These are phyloP conservation scores for Coniochaeta pulveracea DNA, from an alignment of 2,329 filamentous ascomycete genomes.

Conservation along the genomic window DNA sequence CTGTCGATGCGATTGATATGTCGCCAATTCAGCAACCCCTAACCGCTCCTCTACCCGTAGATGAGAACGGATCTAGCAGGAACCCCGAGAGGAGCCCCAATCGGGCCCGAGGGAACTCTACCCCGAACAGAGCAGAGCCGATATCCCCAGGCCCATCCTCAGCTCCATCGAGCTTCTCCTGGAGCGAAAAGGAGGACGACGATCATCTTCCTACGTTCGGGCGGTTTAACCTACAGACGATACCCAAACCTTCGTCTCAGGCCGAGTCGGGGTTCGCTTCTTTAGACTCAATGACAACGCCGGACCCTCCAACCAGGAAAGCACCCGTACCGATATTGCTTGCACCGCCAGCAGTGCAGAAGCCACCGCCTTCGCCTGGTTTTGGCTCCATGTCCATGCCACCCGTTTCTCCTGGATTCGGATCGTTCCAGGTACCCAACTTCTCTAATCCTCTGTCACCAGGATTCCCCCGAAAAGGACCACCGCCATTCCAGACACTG, in stretches of 20 bases:
- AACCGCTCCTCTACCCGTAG: conserved; percentile 47
- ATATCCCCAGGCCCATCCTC: conserved; percentile 55
- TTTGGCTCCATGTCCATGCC: conserved; percentile 18
- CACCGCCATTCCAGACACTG: neutral
- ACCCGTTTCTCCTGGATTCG: conserved; percentile 27
- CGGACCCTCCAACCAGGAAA: conserved; percentile 1
- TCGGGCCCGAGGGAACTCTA: conserved; percentile 41
- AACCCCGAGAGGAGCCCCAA: conserved; percentile 27
- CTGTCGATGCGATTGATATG: conserved; percentile 44
- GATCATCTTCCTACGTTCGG: conserved; percentile 25
- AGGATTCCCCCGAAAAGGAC: neutral
- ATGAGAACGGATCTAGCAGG: conserved; percentile 32
- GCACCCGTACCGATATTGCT: conserved; percentile 5
- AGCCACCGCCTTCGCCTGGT: conserved; percentile 16
- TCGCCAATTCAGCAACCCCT: conserved; percentile 43
- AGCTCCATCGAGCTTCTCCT: conserved; percentile 52
- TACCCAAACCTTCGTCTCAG: conserved; percentile 25
- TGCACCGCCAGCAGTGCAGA: conserved; percentile 7
- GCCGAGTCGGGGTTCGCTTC: conserved; percentile 15
- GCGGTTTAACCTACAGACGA: conserved; percentile 26
- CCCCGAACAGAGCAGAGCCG: conserved; percentile 30
- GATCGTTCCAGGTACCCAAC: conserved; percentile 2
- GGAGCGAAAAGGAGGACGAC: conserved; percentile 38
- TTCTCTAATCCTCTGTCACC: conserved; percentile 1
- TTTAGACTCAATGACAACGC: conserved; percentile 1